Evolutionary conservation across 2,329 filamentous ascomycete genomes (phyloP).

Genomic region (Boeremia lycopersici): DNA sequence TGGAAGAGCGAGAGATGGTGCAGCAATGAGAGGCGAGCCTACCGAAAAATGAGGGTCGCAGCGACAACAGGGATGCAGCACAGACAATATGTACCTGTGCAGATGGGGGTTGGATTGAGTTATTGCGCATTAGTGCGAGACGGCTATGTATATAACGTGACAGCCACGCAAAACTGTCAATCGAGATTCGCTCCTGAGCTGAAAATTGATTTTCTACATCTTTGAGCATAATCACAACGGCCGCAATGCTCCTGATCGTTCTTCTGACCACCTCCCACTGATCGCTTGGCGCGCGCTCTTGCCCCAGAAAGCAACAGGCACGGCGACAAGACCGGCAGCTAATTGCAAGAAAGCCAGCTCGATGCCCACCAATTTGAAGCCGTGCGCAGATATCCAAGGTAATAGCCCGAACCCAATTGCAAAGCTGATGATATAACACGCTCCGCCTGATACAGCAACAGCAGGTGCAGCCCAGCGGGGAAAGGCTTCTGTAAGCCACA

Average conservation of each 20-base stretch:
- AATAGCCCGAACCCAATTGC: constrained; percentile 28
- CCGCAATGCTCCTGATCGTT: constrained; percentile 33
- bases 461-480: constrained; percentile 40
- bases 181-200: no score
- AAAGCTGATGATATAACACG: constrained; percentile 29
- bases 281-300: constrained; percentile 35
- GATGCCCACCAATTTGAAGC: constrained; percentile 36
- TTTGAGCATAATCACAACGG: constrained; percentile 17
- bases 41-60: neutral
- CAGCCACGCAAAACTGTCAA: no score
- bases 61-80: neutral
- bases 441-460: constrained; percentile 29
- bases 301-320: constrained; percentile 39
- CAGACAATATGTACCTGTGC: no score
- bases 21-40: neutral
- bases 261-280: constrained; percentile 32
- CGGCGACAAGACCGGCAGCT: constrained; percentile 25
- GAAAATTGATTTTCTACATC: no score
- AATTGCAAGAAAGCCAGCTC: constrained; percentile 46
- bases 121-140: no score
- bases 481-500: constrained; percentile 42
- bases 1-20: constrained; percentile 14
- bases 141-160: no score
- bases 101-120: no score
- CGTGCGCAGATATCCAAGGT: constrained; percentile 33